Conservation (phyloP, 208 protist species). For the Leishmania tarentolae region DNA sequence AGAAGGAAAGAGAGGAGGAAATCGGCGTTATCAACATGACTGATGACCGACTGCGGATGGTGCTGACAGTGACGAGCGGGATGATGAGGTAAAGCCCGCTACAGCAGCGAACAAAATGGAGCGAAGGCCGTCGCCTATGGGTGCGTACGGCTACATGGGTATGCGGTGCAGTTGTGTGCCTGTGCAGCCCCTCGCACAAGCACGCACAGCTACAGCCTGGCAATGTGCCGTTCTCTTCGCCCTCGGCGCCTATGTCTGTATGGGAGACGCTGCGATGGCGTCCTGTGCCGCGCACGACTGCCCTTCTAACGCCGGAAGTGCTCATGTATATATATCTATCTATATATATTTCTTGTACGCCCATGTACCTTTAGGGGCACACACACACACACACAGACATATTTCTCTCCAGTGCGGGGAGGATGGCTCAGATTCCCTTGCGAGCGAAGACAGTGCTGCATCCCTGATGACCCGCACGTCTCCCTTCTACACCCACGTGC, state of each 20-base stretch:
- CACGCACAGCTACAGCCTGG: background rate
- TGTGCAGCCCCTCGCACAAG: background rate
- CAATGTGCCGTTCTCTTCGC: background rate
- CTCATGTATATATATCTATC: too few relatives aligned
- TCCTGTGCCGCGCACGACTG: background rate
- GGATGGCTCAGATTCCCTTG: too few relatives aligned
- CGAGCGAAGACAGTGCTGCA: too few relatives aligned
- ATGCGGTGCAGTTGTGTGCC: background rate
- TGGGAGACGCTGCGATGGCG: background rate
- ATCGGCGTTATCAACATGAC: background rate
- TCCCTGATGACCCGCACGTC: too few relatives aligned
- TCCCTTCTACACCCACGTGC: too few relatives aligned
- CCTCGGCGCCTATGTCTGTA: background rate
- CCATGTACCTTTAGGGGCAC: background rate
- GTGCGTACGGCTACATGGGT: background rate
- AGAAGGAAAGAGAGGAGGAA: background rate
- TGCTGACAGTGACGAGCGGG: background rate
- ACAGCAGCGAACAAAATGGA: background rate
- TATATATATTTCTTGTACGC: too few relatives aligned
- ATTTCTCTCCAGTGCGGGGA: too few relatives aligned
- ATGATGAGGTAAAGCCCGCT: background rate
- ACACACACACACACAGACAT: background rate
- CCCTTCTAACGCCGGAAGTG: too few relatives aligned
- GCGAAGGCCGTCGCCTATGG: background rate
- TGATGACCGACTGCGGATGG: background rate